Evolutionary conservation across 257 asterid species (phyloP), one percentile per base, ranked within the genome.

Genomic region (Solanum medicagineum): DNA sequence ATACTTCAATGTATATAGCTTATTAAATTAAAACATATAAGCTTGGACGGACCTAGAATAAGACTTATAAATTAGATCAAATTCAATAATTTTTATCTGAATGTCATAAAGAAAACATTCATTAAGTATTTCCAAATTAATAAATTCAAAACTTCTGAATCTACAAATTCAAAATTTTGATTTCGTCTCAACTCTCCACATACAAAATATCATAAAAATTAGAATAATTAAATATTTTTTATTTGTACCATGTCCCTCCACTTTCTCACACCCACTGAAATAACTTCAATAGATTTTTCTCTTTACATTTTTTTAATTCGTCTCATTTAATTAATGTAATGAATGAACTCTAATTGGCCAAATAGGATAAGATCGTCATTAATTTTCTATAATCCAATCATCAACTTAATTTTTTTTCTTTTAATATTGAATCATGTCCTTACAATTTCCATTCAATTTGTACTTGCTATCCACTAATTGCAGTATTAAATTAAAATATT

Each of bases 141-240:
- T 60, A n/a, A 2, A 10, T 59, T 60, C 4, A 60, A 60, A 60
- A 62, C 2, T 4, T 51, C 4, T 36, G 7, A 51, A 51, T 12
- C 12, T 63, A 26, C 13, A 63, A 63, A 63, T 26, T 63, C 11
- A 6, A 63, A 63, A 63, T 24, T 63, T 0, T 63, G 2, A 63
- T 26, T 24, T 7, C 10, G 6, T 51, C 2, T 8, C 1, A 0
- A 2, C 11, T 51, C 2, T 8, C 1, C 0, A 2, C 11, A 22
- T 5, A 62, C 12, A 20, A 20, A 62, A 17, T 6, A 8, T 14
- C 19, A 63, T 3, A 2, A 36, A 5, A 32, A 66, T 19, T 66
- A 66, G 5, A 66, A 26, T 40, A 70, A 9, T 40, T 5, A 70
- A 10, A 70, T 40, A 40, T 2, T 19, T 40, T 42, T 40, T 70